Evolutionary conservation across 805 yeast species (phyloP).

Genomic region (Ogataea thermomethanolica): DNA sequence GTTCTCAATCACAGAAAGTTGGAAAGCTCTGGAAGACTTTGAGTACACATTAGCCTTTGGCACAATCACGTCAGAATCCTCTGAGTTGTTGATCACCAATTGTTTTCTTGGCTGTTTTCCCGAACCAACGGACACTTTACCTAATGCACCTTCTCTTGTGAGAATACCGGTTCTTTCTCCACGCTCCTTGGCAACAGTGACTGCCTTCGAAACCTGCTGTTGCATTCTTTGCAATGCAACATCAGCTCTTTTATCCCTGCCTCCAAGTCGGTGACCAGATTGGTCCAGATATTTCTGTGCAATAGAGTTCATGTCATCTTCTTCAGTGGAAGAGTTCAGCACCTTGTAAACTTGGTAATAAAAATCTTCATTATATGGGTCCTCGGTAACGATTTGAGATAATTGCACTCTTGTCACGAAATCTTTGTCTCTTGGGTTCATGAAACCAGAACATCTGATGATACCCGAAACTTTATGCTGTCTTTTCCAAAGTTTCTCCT

Average conservation of each 20-base stretch:
- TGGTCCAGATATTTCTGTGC: conserved; percentile 90
- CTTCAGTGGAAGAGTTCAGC: conserved; percentile 55
- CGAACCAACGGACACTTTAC: conserved; percentile 74
- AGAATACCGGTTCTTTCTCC: conserved; percentile 61
- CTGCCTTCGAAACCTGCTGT: conserved; percentile 95
- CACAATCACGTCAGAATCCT: conserved; percentile 20
- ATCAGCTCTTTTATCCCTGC: conserved; percentile 78
- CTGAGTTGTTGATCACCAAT: conserved; percentile 49
- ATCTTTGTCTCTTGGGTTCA: conserved; percentile 97
- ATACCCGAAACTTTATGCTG: conserved; percentile 74
- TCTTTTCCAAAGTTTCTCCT: conserved; percentile 60
- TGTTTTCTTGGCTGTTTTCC: conserved; percentile 88
- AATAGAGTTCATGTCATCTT: conserved; percentile 67
- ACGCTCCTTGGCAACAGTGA: conserved; percentile 84
- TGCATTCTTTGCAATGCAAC: conserved; percentile 96
- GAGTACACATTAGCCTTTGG: conserved; percentile 34
- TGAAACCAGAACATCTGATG: conserved; percentile 81
- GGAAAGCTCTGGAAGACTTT: conserved; percentile 45
- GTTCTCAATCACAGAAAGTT: conserved; percentile 69
- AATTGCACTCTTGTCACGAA: conserved; percentile 91
- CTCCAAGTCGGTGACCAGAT: conserved; percentile 87
- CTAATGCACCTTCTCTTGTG: conserved; percentile 79
- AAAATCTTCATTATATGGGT: conserved; percentile 95
- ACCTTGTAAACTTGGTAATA: conserved; percentile 89
- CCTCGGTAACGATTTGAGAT: conserved; percentile 93